These are phyloP conservation scores for Boehmeria nivea DNA, from an alignment of 306 rosid genomes.

Conservation along the genomic window DNA sequence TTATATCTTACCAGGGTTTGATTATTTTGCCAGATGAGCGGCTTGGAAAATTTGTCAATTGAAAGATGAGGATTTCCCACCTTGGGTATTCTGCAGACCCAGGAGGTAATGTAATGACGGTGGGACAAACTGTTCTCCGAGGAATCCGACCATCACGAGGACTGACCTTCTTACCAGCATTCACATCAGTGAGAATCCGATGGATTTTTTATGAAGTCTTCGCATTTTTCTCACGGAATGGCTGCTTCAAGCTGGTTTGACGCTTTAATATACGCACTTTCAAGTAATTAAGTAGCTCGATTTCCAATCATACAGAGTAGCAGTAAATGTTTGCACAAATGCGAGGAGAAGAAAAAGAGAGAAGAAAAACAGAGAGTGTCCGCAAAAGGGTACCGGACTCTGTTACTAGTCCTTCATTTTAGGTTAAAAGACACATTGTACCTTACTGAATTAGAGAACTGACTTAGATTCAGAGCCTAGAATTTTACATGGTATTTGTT, in stretches of 20 bases:
- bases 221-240: slow-evolving; percentile 13
- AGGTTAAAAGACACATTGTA: slow-evolving; percentile 25
- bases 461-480: slow-evolving; percentile 17
- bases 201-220: background rate
- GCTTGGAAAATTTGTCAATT: slow-evolving; percentile 26
- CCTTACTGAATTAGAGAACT: slow-evolving; percentile 22
- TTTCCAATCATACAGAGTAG: slow-evolving; percentile 17
- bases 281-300: slow-evolving; percentile 20
- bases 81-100: slow-evolving; percentile 15
- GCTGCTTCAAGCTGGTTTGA: slow-evolving; percentile 10
- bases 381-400: slow-evolving; percentile 8
- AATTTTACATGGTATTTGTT: slow-evolving; percentile 2
- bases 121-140: slow-evolving; percentile 24
- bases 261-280: slow-evolving; percentile 33
- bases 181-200: slow-evolving; percentile 1
- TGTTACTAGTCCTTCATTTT: slow-evolving; percentile 2
- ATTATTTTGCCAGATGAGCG: slow-evolving; percentile 37
- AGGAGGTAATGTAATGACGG: slow-evolving; percentile 24
- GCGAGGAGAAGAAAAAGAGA: background rate
- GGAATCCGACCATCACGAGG: slow-evolving; percentile 5
- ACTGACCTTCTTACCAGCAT: slow-evolving; percentile 19
- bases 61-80: slow-evolving; percentile 40
- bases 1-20: slow-evolving; percentile 41
- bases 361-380: background rate
- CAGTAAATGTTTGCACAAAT: background rate